phyloP scores from a whole-genome alignment of 2,329 filamentous ascomycete species.

The Paraphaeosphaeria minitans region DNA sequence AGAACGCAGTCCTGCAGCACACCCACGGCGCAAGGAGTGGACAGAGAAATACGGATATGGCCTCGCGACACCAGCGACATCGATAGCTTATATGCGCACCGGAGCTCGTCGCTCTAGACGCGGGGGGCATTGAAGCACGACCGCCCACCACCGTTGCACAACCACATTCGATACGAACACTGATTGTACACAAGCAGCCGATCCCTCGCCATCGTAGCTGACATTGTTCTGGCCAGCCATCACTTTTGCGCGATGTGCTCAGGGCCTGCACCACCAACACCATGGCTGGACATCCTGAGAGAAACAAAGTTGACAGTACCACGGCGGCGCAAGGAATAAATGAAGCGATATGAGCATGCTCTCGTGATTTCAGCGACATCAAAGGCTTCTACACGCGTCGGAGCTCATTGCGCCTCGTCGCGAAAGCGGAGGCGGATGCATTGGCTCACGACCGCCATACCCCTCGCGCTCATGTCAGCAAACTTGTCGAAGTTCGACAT shows the following conservation, averaged over 20 bases:
- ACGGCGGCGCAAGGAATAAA: background rate
- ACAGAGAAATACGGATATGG: too few species aligned
- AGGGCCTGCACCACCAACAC: too few species aligned
- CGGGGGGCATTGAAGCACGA: too few species aligned
- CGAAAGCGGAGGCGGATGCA: background rate
- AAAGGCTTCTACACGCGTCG: background rate
- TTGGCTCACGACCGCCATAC: background rate
- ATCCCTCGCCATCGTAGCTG: background rate
- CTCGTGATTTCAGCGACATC: background rate
- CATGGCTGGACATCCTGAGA: background rate
- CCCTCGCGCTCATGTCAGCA: background rate
- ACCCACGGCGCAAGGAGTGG: too few species aligned
- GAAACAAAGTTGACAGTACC: background rate
- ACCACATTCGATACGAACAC: background rate
- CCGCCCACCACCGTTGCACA: background rate
- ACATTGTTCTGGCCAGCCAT: background rate
- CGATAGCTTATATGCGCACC: too few species aligned
- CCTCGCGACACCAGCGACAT: too few species aligned
- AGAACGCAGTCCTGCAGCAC: too few species aligned
- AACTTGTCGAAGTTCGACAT: background rate
- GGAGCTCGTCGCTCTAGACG: too few species aligned
- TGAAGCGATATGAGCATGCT: background rate
- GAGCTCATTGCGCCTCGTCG: background rate
- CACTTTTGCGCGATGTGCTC: background rate
- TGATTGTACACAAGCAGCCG: background rate